Base-by-base conservation (phyloP, 306 rosid genomes). In the Medicago ruthenica region DNA sequence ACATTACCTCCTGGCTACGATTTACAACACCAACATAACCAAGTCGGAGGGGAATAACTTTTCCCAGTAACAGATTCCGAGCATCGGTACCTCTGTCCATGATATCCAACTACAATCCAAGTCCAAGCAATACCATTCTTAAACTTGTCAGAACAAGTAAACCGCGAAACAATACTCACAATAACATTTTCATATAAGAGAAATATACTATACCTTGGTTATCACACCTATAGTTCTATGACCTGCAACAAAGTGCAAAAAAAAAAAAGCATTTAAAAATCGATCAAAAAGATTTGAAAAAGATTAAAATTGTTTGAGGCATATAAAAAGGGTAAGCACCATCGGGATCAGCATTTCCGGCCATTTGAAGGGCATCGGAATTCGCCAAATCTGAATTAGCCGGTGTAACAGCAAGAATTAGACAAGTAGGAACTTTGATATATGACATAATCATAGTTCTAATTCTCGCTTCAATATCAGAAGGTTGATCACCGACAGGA, bases 1-100 rank as follows among this genome's bases (percentile, higher is more conserved):
- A 73, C 75, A 77, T 79, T 92, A 95, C 99, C 99, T 90, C 99
- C 74, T 95, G 97, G 81, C 99, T 81, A 67, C 97, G 96, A 80
- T 95, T 95, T 77, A 95, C 93, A 55, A 95, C 97, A 67, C 97
- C 99, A 17, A 95, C 84, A 66, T 95, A 95, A 75, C 99, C 99
- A 83, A 92, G 97, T 67, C 93, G 90, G 22, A 95, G 88, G 54
- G 97, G 97, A 83, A 95, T 83, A 60, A 92, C 87, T 86, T 95
- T 89, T 83, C 99, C 99, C 27, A 88, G 88, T 85, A 95, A 88
- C 73, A 95, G 83, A 84, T 95, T 90, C 45, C 92, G 91, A 15
- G 99, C 99, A 90, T 95, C 99, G 24, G 99, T 95, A 80, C 99
- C 97, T 87, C 99, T 90, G 83, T 95, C 99, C 99, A 92, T 95